Conservation (phyloP, 2,329 filamentous ascomycete species). For the Sporothrix sp. region DNA sequence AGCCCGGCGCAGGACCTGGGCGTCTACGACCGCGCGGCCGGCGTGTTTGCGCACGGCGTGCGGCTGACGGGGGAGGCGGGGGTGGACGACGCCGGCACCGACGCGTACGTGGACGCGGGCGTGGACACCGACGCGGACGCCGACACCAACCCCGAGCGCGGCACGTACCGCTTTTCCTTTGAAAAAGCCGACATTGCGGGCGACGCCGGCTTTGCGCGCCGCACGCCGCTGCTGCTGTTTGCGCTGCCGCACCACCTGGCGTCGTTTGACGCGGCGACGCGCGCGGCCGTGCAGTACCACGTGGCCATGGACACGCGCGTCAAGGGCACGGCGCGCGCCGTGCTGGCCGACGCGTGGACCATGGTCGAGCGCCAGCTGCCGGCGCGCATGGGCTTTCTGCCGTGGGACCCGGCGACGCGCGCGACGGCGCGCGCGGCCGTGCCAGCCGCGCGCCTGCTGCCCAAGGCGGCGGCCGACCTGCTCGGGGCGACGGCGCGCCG, state of each 20-base stretch:
- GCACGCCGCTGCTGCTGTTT: conserved; percentile 63
- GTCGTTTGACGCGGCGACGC: conserved; percentile 55
- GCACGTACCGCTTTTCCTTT: conserved; percentile 66
- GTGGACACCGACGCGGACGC: too few species aligned
- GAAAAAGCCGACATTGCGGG: conserved; percentile 55
- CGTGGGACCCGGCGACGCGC: conserved; percentile 53
- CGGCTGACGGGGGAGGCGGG: conserved; percentile 60
- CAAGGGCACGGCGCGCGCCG: conserved; percentile 68
- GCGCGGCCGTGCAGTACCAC: conserved; percentile 37
- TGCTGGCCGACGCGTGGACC: conserved; percentile 65
- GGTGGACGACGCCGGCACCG: too few species aligned
- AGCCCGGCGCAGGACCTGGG: conserved; percentile 34
- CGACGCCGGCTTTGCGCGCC: conserved; percentile 15
- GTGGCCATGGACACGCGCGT: conserved; percentile 69
- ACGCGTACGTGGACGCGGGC: too few species aligned
- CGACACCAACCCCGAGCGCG: conserved; percentile 30
- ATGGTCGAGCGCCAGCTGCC: conserved; percentile 69
- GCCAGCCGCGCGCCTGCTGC: conserved; percentile 44
- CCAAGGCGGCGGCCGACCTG: conserved; percentile 50
- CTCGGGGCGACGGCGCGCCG: conserved; percentile 55
- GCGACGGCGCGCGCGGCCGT: conserved; percentile 31
- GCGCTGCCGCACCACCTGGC: conserved; percentile 76
- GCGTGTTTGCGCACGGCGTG: conserved; percentile 60
- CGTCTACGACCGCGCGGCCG: conserved; percentile 65
- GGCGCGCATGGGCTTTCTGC: conserved; percentile 62